Percentiles rank a stretch among this genome's conserved stretches.
Evolutionary conservation across 495 filamentous ascomycete species (phyloP).

Genomic region (Penicillium odoratum): DNA sequence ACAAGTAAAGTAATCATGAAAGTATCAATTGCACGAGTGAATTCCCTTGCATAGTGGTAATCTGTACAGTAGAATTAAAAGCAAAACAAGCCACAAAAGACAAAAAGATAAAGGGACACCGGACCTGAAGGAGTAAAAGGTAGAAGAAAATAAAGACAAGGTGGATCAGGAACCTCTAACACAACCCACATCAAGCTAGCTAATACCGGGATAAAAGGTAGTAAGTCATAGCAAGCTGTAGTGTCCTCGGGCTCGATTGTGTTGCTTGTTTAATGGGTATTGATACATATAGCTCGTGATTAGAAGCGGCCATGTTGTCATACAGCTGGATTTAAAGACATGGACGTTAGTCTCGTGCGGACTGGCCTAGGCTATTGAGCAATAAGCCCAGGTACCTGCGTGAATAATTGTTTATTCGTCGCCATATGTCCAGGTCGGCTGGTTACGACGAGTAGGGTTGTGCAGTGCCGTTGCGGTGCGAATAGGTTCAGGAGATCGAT

Average conservation of each 20-base stretch:
- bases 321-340: slow-evolving; percentile 29
- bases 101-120: slow-evolving; percentile 11
- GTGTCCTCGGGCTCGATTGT: slow-evolving; percentile 7
- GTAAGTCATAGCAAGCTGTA: not conserved
- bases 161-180: not conserved
- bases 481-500: slow-evolving; percentile 54
- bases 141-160: slow-evolving; percentile 10
- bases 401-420: slow-evolving; percentile 13
- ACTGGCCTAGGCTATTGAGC: not conserved
- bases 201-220: not conserved
- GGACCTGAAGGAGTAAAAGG: slow-evolving; percentile 10
- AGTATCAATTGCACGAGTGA: not conserved
- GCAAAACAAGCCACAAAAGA: slow-evolving; percentile 2
- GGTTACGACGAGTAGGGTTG: slow-evolving; percentile 24
- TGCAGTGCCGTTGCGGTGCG: slow-evolving; percentile 24
- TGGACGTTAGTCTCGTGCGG: slow-evolving; percentile 11
- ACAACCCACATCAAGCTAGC: not conserved
- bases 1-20: not conserved
- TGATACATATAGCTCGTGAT: slow-evolving; percentile 31
- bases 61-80: slow-evolving; percentile 14
- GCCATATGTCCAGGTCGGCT: slow-evolving; percentile 27
- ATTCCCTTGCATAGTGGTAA: slow-evolving; percentile 6
- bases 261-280: slow-evolving; percentile 23
- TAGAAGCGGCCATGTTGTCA: slow-evolving; percentile 23
- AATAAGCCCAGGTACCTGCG: not conserved